Percentiles rank a stretch among this genome's conserved stretches.
phyloP scores from a whole-genome alignment of 345 rosid genomes.

The Brassica cretica region DNA sequence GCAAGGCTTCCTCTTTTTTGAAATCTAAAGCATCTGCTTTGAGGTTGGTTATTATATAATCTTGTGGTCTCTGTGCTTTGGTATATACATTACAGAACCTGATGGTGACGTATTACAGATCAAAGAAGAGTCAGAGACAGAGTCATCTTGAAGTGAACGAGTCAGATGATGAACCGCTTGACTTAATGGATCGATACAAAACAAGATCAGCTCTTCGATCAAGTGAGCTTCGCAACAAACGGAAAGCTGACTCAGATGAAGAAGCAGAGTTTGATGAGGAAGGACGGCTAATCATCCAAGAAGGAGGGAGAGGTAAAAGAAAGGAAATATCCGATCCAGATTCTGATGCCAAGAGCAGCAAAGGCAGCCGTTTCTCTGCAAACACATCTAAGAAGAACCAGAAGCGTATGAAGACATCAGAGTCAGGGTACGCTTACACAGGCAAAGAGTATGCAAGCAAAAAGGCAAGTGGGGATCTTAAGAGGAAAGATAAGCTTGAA shows the following conservation, averaged over 20 bases:
- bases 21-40: constrained; percentile 54
- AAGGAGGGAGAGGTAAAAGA: constrained; percentile 54
- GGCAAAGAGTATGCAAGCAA: constrained; percentile 85
- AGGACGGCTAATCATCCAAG: constrained; percentile 69
- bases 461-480: constrained; percentile 86
- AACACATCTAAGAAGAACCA: constrained; percentile 57
- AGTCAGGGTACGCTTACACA: constrained; percentile 81
- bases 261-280: constrained; percentile 80
- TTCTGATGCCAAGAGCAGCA: constrained; percentile 63
- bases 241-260: constrained; percentile 72
- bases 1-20: constrained; percentile 48
- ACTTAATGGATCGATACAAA: constrained; percentile 73
- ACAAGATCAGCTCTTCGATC: constrained; percentile 79
- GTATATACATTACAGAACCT: background rate
- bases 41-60: constrained; percentile 50
- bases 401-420: constrained; percentile 71
- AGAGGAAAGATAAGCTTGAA: constrained; percentile 86
- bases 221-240: constrained; percentile 56
- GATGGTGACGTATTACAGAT: constrained; percentile 39
- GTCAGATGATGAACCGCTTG: constrained; percentile 89
- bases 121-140: constrained; percentile 53
- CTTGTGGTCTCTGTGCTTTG: background rate
- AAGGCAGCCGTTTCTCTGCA: constrained; percentile 47
- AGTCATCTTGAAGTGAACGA: constrained; percentile 79
- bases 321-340: constrained; percentile 48